Conservation (phyloP, 2,329 filamentous ascomycete species). For the Lojkania enalia region DNA sequence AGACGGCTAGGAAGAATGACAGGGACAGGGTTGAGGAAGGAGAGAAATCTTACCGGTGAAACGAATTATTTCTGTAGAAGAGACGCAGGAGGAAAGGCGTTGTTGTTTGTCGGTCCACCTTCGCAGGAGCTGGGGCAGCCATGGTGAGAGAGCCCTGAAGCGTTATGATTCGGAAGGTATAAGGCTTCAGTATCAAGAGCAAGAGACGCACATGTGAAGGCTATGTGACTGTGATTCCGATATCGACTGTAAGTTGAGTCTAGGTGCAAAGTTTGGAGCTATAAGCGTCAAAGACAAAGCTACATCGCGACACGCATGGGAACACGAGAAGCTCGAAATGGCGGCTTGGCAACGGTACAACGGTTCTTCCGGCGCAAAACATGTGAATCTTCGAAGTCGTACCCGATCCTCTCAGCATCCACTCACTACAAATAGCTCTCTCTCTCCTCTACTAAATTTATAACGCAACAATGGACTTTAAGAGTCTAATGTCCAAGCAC, state of each 20-base stretch:
- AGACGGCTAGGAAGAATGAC: slow-evolving; percentile 34
- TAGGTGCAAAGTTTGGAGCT: too few species aligned
- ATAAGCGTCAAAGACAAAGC: too few species aligned
- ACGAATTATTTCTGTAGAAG: slow-evolving; percentile 75
- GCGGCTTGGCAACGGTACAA: background rate
- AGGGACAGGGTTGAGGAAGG: background rate
- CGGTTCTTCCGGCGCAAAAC: background rate
- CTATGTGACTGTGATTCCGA: too few species aligned
- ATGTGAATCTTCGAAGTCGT: background rate
- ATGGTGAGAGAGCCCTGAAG: too few species aligned
- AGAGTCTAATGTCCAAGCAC: slow-evolving; percentile 87
- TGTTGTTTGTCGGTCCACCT: slow-evolving; percentile 69
- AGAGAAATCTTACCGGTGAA: slow-evolving; percentile 62
- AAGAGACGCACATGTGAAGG: too few species aligned
- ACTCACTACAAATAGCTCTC: background rate
- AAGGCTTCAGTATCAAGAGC: too few species aligned
- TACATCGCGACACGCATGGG: too few species aligned
- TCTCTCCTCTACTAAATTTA: background rate
- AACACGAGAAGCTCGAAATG: background rate
- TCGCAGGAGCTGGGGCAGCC: slow-evolving; percentile 27
- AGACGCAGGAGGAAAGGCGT: slow-evolving; percentile 84
- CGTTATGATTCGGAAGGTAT: too few species aligned
- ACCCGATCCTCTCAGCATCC: background rate
- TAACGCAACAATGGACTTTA: slow-evolving; percentile 80
- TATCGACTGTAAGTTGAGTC: too few species aligned